These are phyloP conservation scores for Arxiozyma slooffiae DNA, from an alignment of 1,139 yeast species.

Conservation along the genomic window DNA sequence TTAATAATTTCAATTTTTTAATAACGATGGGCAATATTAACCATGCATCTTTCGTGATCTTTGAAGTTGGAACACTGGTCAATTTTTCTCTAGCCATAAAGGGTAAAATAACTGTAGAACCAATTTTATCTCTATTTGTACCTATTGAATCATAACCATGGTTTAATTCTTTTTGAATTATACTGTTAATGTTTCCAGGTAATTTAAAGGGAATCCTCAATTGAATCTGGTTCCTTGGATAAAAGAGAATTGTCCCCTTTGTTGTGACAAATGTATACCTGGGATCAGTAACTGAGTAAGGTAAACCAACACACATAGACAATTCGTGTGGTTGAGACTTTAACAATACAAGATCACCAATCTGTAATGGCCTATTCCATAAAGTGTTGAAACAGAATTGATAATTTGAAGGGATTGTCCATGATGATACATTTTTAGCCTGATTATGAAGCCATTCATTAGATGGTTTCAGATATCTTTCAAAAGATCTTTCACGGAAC, in stretches of 20 bases:
- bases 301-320: conserved; percentile 39
- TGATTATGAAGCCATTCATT: conserved; percentile 16
- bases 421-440: not conserved
- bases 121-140: conserved; percentile 23
- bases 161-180: conserved; percentile 28
- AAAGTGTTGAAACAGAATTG: not conserved
- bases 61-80: conserved; percentile 22
- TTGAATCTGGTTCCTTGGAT: conserved; percentile 38
- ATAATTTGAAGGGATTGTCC: not conserved
- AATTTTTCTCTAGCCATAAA: conserved; percentile 24
- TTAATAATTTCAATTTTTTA: conserved; percentile 43
- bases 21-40: conserved; percentile 30
- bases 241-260: conserved; percentile 48
- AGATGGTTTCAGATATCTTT: conserved; percentile 22
- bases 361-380: conserved; percentile 16
- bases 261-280: conserved; percentile 47
- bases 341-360: conserved; percentile 41
- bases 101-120: conserved; percentile 20
- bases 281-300: conserved; percentile 35
- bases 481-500: conserved; percentile 13
- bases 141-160: conserved; percentile 24
- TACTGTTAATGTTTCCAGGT: conserved; percentile 11
- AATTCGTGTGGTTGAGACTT: conserved; percentile 32
- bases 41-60: conserved; percentile 31
- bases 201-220: conserved; percentile 42